phyloP scores from a whole-genome alignment of 345 rosid genomes.

The Firmiana major region DNA sequence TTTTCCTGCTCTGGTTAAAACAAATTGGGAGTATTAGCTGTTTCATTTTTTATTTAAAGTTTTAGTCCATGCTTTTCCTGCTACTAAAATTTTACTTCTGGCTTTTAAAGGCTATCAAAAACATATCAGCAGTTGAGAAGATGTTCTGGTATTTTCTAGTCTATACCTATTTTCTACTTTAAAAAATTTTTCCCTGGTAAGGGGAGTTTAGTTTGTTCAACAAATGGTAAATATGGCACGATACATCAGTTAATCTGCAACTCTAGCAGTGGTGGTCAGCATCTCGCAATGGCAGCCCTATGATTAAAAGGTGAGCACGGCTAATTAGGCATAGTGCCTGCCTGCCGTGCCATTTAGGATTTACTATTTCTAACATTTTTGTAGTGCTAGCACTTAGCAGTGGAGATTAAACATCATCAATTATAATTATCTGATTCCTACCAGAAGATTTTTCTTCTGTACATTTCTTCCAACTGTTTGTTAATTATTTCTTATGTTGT shows the following conservation, averaged over 20 bases:
- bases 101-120: constrained; percentile 70
- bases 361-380: constrained; percentile 25
- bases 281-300: constrained; percentile 73
- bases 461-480: constrained; percentile 14
- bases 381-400: constrained; percentile 29
- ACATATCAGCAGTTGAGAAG: constrained; percentile 74
- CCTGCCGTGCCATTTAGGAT: constrained; percentile 86
- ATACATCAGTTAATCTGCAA: constrained; percentile 81
- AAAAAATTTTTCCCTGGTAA: constrained; percentile 89
- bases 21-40: constrained; percentile 58
- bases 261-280: constrained; percentile 94
- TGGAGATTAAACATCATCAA: constrained; percentile 16
- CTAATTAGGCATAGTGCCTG: constrained; percentile 69
- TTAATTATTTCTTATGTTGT: constrained; percentile 35
- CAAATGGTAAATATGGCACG: constrained; percentile 65
- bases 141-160: constrained; percentile 65
- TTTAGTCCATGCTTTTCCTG: constrained; percentile 40
- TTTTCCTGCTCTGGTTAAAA: constrained; percentile 56
- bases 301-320: constrained; percentile 97
- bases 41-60: constrained; percentile 47
- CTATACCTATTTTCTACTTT: constrained; percentile 30
- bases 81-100: constrained; percentile 57
- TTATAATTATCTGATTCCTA: constrained; percentile 16
- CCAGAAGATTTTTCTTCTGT: constrained; percentile 4
- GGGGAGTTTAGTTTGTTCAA: constrained; percentile 73